phyloP scores from a whole-genome alignment of 306 rosid genomes.

The Prunus mira region DNA sequence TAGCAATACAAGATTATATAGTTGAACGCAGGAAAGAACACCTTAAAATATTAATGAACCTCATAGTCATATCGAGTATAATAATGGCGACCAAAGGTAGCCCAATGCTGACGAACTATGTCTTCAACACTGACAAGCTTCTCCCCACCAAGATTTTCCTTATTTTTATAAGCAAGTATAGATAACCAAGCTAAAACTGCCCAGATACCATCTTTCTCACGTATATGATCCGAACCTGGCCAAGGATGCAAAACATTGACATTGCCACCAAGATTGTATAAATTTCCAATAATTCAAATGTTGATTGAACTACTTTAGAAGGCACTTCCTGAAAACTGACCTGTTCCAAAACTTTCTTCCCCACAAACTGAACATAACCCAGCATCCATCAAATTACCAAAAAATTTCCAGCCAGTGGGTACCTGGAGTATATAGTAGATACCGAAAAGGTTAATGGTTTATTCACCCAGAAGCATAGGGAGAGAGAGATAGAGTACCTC shows the following conservation, averaged over 20 bases:
- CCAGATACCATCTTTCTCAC: conserved; percentile 99
- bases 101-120: conserved; percentile 95
- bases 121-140: conserved; percentile 94
- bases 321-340: conserved; percentile 36
- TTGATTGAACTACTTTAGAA: conserved; percentile 11
- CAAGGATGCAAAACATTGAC: conserved; percentile 23
- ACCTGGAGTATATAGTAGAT: conserved; percentile 51
- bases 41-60: conserved; percentile 37
- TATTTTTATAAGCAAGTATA: conserved; percentile 79
- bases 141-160: conserved; percentile 62
- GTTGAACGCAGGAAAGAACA: conserved; percentile 7
- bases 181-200: conserved; percentile 98
- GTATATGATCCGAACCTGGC: conserved; percentile 93
- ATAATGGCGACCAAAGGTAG: conserved; percentile 91
- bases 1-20: conserved; percentile 4
- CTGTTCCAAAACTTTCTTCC: conserved; percentile 99
- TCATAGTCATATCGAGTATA: conserved; percentile 95
- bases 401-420: conserved; percentile 98
- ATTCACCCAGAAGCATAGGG: conserved; percentile 1
- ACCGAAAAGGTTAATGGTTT: not conserved
- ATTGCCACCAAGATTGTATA: conserved; percentile 12
- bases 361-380: conserved; percentile 92
- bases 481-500: conserved; percentile 54
- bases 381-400: conserved; percentile 97
- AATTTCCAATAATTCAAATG: not conserved